Evolutionary conservation across 768 basidiomycete species (phyloP).

Genomic region (Pholiota molesta): DNA sequence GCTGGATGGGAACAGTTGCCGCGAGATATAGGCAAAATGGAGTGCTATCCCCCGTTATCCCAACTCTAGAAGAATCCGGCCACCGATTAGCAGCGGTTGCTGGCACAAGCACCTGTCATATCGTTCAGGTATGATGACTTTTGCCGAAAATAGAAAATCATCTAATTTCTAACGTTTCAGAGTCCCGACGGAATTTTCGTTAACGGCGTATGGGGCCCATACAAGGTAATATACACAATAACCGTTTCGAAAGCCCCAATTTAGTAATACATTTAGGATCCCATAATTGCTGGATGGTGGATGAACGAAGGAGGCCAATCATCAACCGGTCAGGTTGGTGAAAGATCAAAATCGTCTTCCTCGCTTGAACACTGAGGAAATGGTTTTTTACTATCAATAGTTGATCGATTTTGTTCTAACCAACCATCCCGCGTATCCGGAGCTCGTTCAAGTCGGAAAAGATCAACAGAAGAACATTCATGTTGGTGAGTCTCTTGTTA

Average conservation of each 20-base stretch:
- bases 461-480: slow-evolving; percentile 62
- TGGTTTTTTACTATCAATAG: slow-evolving; percentile 31
- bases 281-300: slow-evolving; percentile 95
- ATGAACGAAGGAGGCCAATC: slow-evolving; percentile 99
- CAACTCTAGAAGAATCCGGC: slow-evolving; percentile 73
- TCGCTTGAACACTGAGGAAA: background rate
- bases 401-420: slow-evolving; percentile 94
- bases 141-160: background rate
- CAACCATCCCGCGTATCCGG: slow-evolving; percentile 84
- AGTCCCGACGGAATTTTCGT: slow-evolving; percentile 86
- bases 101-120: slow-evolving; percentile 95
- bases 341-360: background rate
- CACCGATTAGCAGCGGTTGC: slow-evolving; percentile 91
- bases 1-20: slow-evolving; percentile 96
- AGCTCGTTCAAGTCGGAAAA: slow-evolving; percentile 66
- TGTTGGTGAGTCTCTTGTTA: slow-evolving; percentile 39
- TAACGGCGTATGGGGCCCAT: slow-evolving; percentile 91
- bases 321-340: slow-evolving; percentile 86
- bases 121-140: slow-evolving; percentile 67
- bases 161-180: slow-evolving; percentile 34
- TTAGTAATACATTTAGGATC: slow-evolving; percentile 52
- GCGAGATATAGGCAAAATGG: slow-evolving; percentile 65
- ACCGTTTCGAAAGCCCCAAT: background rate
- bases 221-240: slow-evolving; percentile 49
- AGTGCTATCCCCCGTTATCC: slow-evolving; percentile 50